phyloP scores from a whole-genome alignment of 495 filamentous ascomycete genomes.

The Penicillium angulare region DNA sequence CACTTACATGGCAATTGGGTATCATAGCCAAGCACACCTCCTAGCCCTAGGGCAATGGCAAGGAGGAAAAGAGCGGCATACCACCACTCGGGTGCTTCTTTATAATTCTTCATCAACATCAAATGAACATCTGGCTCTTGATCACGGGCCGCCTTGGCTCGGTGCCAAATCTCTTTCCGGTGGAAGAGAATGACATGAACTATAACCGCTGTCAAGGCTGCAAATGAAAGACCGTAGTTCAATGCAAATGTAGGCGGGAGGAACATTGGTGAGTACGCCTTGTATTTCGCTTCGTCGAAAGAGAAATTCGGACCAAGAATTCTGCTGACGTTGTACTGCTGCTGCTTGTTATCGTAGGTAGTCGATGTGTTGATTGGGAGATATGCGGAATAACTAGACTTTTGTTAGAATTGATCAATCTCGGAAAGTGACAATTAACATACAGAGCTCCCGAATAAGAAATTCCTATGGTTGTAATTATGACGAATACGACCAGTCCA shows the following conservation, averaged over 20 bases:
- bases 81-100: constrained; percentile 27
- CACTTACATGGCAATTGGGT: constrained; percentile 48
- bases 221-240: constrained; percentile 62
- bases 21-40: constrained; percentile 54
- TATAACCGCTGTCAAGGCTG: constrained; percentile 55
- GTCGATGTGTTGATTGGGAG: constrained; percentile 59
- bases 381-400: constrained; percentile 35
- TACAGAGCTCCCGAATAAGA: constrained; percentile 59
- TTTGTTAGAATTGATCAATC: background rate
- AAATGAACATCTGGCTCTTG: constrained; percentile 50
- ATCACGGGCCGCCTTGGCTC: constrained; percentile 48
- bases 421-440: background rate
- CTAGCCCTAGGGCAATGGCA: constrained; percentile 51
- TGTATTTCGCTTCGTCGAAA: constrained; percentile 54
- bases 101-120: constrained; percentile 24
- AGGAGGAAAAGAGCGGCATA: constrained; percentile 19
- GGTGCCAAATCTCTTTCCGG: constrained; percentile 55
- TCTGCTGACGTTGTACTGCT: constrained; percentile 50
- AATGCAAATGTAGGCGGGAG: constrained; percentile 61
- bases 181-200: constrained; percentile 58
- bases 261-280: constrained; percentile 61
- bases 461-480: constrained; percentile 45
- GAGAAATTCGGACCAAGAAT: constrained; percentile 51
- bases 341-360: constrained; percentile 61
- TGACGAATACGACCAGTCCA: constrained; percentile 56